Conservation (phyloP, 164 flowering plant species). For the Saururus chinensis region DNA sequence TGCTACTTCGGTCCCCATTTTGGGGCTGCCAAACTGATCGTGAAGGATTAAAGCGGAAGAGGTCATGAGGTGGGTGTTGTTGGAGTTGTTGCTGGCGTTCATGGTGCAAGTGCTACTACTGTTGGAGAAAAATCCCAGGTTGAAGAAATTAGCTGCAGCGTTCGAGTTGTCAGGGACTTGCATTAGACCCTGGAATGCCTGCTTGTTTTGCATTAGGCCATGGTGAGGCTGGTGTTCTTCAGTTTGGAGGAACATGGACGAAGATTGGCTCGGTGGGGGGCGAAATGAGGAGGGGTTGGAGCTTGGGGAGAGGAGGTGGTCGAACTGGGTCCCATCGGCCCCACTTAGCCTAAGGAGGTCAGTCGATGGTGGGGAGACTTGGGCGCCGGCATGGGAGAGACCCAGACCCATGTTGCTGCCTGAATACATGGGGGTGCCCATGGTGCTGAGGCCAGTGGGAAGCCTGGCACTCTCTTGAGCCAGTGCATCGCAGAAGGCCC, state of each 20-base stretch:
- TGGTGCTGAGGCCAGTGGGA: constrained; percentile 39
- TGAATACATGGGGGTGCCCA: constrained; percentile 46
- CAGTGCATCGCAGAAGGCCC: constrained; percentile 89
- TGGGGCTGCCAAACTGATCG: constrained; percentile 26
- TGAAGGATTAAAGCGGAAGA: constrained; percentile 23
- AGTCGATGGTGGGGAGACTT: constrained; percentile 23
- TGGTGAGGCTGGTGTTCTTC: constrained; percentile 28
- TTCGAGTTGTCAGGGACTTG: constrained; percentile 36
- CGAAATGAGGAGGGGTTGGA: constrained; percentile 21
- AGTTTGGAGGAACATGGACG: constrained; percentile 26
- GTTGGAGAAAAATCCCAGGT: constrained; percentile 41
- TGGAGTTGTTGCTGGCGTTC: constrained; percentile 13
- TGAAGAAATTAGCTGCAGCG: constrained; percentile 35
- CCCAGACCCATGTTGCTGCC: constrained; percentile 38
- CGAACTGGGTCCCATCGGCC: constrained; percentile 26
- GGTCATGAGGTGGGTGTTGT: constrained; percentile 11
- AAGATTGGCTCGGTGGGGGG: constrained; percentile 19
- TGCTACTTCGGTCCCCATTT: constrained; percentile 15
- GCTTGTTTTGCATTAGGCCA: constrained; percentile 20
- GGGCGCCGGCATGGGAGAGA: constrained; percentile 38
- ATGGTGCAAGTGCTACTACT: constrained; percentile 17
- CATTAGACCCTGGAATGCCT: constrained; percentile 47
- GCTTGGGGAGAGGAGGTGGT: constrained; percentile 25
- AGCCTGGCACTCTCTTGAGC: constrained; percentile 79
- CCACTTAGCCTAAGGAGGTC: constrained; percentile 40